Evolutionary conservation across 2,329 filamentous ascomycete species (phyloP).

Genomic region (Hypoxylon sp.): DNA sequence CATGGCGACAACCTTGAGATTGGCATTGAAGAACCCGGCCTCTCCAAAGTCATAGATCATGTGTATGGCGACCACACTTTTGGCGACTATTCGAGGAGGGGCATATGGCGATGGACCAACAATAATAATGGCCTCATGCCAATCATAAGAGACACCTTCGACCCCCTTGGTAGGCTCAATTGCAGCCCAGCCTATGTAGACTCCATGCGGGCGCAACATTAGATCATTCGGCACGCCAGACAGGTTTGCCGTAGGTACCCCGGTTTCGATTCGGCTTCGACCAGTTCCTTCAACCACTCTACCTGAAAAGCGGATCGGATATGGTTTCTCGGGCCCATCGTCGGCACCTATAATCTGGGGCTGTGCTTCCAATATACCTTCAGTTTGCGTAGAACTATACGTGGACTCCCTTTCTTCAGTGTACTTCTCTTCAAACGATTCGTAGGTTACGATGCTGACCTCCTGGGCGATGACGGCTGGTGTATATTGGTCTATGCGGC

Average conservation of each 20-base stretch:
- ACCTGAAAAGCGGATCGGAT: conserved; percentile 61
- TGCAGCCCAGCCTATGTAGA: conserved; percentile 72
- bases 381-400: conserved; percentile 49
- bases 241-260: conserved; percentile 64
- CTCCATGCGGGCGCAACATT: conserved; percentile 62
- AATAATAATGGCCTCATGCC: conserved; percentile 68
- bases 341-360: conserved; percentile 56
- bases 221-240: conserved; percentile 60
- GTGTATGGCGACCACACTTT: conserved; percentile 62
- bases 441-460: conserved; percentile 53
- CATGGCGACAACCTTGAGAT: conserved; percentile 66
- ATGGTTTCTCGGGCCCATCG: conserved; percentile 60
- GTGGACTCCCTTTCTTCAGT: conserved; percentile 46
- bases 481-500: conserved; percentile 46
- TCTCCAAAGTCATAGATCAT: conserved; percentile 61
- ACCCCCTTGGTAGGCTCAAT: conserved; percentile 49
- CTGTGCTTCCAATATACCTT: conserved; percentile 46
- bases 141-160: conserved; percentile 53
- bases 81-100: conserved; percentile 55
- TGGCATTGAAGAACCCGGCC: conserved; percentile 51
- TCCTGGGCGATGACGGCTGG: conserved; percentile 50
- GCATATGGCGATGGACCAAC: conserved; percentile 60
- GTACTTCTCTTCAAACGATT: conserved; percentile 50
- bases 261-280: conserved; percentile 50
- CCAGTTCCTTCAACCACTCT: conserved; percentile 57